Percentiles rank a stretch among this genome's conserved stretches.
Evolutionary conservation across 2,329 filamentous ascomycete genomes (phyloP).

Genomic region (Cytospora chrysosperma): DNA sequence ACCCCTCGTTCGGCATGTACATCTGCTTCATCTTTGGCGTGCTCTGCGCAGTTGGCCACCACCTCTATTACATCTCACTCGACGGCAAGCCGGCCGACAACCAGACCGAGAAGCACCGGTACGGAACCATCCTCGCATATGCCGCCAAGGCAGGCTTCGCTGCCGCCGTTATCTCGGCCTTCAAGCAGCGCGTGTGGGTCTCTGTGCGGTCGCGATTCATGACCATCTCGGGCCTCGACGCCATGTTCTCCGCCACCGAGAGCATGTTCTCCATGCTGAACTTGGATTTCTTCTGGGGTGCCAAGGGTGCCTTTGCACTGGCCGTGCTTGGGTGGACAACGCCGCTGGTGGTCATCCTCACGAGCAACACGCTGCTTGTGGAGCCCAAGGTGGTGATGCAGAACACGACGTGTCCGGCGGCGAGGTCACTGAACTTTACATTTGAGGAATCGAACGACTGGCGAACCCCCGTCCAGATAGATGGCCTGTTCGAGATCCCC

Average conservation of each 20-base stretch:
- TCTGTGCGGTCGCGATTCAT: constrained; percentile 30
- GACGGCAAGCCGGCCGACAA: constrained; percentile 34
- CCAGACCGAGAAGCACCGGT: constrained; percentile 40
- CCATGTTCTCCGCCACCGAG: constrained; percentile 39
- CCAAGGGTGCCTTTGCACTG: constrained; percentile 44
- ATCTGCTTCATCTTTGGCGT: constrained; percentile 38
- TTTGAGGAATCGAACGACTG: constrained; percentile 31
- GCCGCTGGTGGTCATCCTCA: constrained; percentile 33
- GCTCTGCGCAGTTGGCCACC: constrained; percentile 37
- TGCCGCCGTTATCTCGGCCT: constrained; percentile 34
- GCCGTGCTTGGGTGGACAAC: constrained; percentile 31
- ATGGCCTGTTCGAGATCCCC: constrained; percentile 27
- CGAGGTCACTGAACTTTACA: constrained; percentile 33
- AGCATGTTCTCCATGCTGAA: constrained; percentile 53
- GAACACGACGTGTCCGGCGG: constrained; percentile 24
- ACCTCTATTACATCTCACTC: constrained; percentile 38
- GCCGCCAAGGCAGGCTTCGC: constrained; percentile 40
- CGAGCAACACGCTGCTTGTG: constrained; percentile 31
- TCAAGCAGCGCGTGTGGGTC: constrained; percentile 30
- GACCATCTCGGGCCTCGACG: constrained; percentile 33
- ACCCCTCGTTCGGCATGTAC: constrained; percentile 35
- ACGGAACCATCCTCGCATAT: constrained; percentile 40
- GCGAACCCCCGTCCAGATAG: constrained; percentile 26
- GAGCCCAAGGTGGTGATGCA: constrained; percentile 25
- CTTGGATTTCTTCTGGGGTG: constrained; percentile 32